Evolutionary conservation across 495 filamentous ascomycete genomes (phyloP).

Genomic region (Stereocaulon alpinum): DNA sequence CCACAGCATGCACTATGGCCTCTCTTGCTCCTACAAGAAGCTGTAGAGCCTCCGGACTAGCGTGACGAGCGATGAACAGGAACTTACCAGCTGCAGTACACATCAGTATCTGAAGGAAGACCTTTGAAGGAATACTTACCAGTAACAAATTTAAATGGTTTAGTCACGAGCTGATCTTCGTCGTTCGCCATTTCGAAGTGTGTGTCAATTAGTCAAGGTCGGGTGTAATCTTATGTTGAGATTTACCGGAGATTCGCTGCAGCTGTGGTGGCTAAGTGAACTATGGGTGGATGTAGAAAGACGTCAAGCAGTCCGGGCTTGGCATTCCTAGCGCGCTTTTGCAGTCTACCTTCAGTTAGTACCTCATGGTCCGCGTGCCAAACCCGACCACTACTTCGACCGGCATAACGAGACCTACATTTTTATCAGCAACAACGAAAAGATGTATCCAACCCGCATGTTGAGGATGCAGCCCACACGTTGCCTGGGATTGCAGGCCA

Average conservation of each 20-base stretch:
- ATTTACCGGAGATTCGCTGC: no score
- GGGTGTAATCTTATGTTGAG: no score
- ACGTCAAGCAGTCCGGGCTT: neutral
- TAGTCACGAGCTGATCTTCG: constrained; percentile 83
- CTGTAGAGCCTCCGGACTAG: neutral
- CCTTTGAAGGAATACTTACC: constrained; percentile 51
- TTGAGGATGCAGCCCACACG: constrained; percentile 42
- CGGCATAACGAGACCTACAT: no score
- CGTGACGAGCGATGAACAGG: neutral
- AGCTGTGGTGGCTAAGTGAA: no score
- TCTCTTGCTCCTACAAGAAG: no score
- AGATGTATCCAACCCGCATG: constrained; percentile 59
- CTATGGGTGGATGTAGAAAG: neutral
- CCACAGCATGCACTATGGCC: neutral
- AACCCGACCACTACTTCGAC: neutral
- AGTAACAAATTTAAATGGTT: constrained; percentile 99
- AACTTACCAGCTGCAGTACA: constrained; percentile 39
- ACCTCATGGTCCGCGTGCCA: neutral
- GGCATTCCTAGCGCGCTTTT: neutral
- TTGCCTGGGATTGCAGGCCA: constrained; percentile 26
- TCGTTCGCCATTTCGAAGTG: constrained; percentile 35
- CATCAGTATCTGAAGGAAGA: constrained; percentile 20
- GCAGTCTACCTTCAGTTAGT: neutral
- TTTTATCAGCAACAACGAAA: constrained; percentile 3
- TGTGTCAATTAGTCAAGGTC: neutral